Base-by-base conservation (phyloP, 495 filamentous ascomycete genomes). In the Hypoxylon perforatum region DNA sequence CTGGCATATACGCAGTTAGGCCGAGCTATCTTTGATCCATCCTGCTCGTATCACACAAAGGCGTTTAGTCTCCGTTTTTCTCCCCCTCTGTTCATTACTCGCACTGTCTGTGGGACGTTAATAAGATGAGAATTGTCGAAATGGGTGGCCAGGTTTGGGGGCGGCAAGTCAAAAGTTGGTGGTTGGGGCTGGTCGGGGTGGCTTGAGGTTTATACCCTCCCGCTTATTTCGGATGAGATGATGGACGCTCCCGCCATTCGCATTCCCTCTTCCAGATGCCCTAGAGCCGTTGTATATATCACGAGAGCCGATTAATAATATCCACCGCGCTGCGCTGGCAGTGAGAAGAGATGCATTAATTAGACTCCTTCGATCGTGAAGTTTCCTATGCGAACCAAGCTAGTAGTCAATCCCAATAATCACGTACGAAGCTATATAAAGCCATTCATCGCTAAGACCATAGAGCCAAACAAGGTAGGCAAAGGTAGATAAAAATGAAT, bases 261-360 rank as follows among this genome's bases (percentile, higher is more conserved):
- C 36, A 38, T 28, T 11, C 35, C 51, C 56, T 56, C 35, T 46
- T 30, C 28, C 28, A 19, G 51, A 46, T 64, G 39, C 41, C 66
- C 30, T 38, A 33, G 38, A 51, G 56, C 33, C 54, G 44, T 51
- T 69, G 66, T 69, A 69, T 65, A 69, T 69, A 69, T 60, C 59
- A 69, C 14, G 52, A 47, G 50, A 47, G 30, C 50, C 55, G 28
- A 64, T 64, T 64, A 69, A 69, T 69, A 54, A 56, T 64, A 63
- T 56, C 60, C 33, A 47, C 38, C 65, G 58, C 21, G 33, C 48
- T 53, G 49, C 50, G 10, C 10, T 11, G 18, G 54, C 56, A 39
- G 55, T 41, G 44, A 47, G 22, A 47, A 58, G 33, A 11, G 15
- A 17, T 45, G 17, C 38, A 41, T 3, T 41, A 41, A 14, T 41